Base-by-base conservation (phyloP, 2,329 filamentous ascomycete genomes). In the Acrodontium crateriforme region DNA sequence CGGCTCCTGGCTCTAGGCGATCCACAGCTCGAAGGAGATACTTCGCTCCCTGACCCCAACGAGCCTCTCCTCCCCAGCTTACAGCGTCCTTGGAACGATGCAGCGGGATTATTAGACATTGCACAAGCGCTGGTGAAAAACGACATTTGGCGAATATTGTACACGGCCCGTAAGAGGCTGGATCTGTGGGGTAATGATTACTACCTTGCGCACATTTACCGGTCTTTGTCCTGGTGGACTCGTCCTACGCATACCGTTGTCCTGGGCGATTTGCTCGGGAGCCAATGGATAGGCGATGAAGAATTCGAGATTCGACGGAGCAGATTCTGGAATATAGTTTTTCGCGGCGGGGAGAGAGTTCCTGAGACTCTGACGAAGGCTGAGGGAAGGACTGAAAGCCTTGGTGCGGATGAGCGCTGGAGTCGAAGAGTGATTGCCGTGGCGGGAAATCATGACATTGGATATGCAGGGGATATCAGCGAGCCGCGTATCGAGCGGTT, bases 371-470 rank as follows among this genome's bases (percentile, higher is more conserved):
- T 40, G 16, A 49, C 5, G 47, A 59, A 35, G 16, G 31, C 25
- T 22, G 41, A 30, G 45, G 45, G 47, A 36, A 41, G 23, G 44
- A 38, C 44, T 10, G 56, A 65, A 35, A 37, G 50, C 1, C 45
- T 67, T 14, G 56, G 58, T 2, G 38, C 38, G 25, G 62, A 69
- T 32, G 55, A 60, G 5, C 53, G 55, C 2, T 95, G 89, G 89
- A 56, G 64, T n/a, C 67, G 62, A 21, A 70, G 78, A 30, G 65
- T 94, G 38, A 83, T 98, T 50, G 91, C 93, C 42, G 72, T 95
- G 15, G 84, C 75, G 0, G 89, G 89, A 2, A 98, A 98, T 48
- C 89, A 98, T 50, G 89, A 98, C 53, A 76, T 98, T 46, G 89
- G 89, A 18, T 98, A 98, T 51, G 83, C 85, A 0, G 89, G 89